phyloP scores from a whole-genome alignment of 371 early-diverging fungal genomes.

The Capniomyces stellatus region DNA sequence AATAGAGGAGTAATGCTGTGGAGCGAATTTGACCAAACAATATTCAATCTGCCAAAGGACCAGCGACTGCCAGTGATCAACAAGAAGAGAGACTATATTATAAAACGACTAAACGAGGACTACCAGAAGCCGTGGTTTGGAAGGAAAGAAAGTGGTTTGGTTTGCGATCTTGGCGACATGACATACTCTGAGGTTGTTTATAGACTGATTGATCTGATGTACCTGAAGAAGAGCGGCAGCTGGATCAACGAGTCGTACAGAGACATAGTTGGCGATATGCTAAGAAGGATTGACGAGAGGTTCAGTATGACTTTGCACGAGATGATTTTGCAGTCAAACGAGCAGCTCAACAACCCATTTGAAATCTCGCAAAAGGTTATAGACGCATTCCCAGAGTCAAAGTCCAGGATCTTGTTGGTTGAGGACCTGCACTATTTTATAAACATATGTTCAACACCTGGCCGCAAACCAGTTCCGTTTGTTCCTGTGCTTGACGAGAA shows the following conservation, averaged over 20 bases:
- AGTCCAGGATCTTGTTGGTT: conserved; percentile 59
- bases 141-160: conserved; percentile 42
- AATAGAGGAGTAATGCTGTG: conserved; percentile 83
- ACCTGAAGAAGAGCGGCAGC: conserved; percentile 44
- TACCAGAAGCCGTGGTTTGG: conserved; percentile 74
- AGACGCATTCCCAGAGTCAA: conserved; percentile 49
- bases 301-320: conserved; percentile 43
- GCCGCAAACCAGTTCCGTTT: conserved; percentile 84
- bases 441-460: conserved; percentile 50
- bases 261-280: conserved; percentile 66
- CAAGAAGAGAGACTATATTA: conserved; percentile 73
- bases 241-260: conserved; percentile 74
- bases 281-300: conserved; percentile 75
- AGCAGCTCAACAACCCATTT: conserved; percentile 47
- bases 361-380: conserved; percentile 47
- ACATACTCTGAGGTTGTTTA: conserved; percentile 75
- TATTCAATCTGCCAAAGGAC: conserved; percentile 69
- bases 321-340: conserved; percentile 50
- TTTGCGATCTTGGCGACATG: conserved; percentile 68
- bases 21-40: conserved; percentile 78
- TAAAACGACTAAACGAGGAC: conserved; percentile 71
- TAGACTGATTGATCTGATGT: conserved; percentile 66
- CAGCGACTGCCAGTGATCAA: conserved; percentile 56
- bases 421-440: conserved; percentile 85
- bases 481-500: conserved; percentile 79